These are phyloP conservation scores for Allantophomopsis cytisporea DNA, from an alignment of 2,329 filamentous ascomycete species.

Conservation along the genomic window DNA sequence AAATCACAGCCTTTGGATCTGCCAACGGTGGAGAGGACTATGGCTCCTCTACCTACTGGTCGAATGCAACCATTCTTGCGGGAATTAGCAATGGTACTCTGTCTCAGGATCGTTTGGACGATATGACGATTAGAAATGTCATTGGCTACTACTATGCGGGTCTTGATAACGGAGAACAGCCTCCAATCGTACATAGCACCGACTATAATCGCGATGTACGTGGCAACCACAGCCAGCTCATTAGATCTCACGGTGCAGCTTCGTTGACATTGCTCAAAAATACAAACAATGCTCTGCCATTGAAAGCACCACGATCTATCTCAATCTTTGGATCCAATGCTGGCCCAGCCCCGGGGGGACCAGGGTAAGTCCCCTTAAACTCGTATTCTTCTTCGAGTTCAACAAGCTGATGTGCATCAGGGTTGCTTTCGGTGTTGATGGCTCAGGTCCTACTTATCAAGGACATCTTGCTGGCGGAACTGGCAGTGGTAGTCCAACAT, in stretches of 20 bases:
- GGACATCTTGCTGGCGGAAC: background rate
- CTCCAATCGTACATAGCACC: constrained; percentile 66
- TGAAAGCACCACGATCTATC: constrained; percentile 32
- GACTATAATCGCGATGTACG: constrained; percentile 10
- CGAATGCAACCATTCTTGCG: constrained; percentile 43
- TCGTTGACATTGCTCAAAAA: constrained; percentile 48
- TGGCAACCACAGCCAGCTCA: constrained; percentile 31
- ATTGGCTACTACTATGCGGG: constrained; percentile 53
- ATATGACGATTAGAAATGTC: constrained; percentile 81
- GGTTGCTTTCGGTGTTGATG: background rate
- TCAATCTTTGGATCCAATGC: constrained; percentile 52
- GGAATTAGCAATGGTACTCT: constrained; percentile 83
- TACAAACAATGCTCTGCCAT: constrained; percentile 29
- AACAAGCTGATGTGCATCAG: background rate
- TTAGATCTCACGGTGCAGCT: constrained; percentile 46
- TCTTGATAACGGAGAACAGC: constrained; percentile 16
- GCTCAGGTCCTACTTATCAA: background rate
- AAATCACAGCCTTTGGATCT: constrained; percentile 42
- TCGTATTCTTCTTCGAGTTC: background rate
- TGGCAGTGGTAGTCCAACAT: background rate
- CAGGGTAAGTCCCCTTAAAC: background rate
- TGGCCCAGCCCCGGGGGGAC: background rate
- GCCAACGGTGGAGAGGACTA: constrained; percentile 63
- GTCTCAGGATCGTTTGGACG: constrained; percentile 76
- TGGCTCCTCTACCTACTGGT: constrained; percentile 16